Evolutionary conservation across 2,329 filamentous ascomycete genomes (phyloP), one percentile per base, ranked within the genome.

Genomic region (Colletotrichum orchidophilum): DNA sequence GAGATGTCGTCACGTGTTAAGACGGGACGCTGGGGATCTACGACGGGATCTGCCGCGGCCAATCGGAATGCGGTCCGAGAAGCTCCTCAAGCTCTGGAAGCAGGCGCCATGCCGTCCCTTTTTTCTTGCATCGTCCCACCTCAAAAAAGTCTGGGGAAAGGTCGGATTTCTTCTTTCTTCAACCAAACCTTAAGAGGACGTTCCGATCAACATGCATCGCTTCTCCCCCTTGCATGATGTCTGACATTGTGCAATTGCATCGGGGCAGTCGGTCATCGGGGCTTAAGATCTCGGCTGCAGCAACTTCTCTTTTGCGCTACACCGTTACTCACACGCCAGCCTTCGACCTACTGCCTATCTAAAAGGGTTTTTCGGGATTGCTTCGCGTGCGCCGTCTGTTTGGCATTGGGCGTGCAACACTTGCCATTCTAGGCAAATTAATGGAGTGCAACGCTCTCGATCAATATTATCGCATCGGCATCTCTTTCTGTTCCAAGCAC

Each of bases 1-100:
- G 54, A 55, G 27, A 72, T 72, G 60, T 57, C 70, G 55, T 72
- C 70, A 72, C 70, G 70, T 72, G 70, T 72, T 61, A 57, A 42
- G 35, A 65, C 24, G 26, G 9, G 15, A 49, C 18, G 35, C 61
- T 55, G 49, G 61, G 49, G 31, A 24, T 6, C 59, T 46, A 54
- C 29, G 18, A 61, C 54, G 59, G 60, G 49, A 70, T 49, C 50
- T 50, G 6, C 33, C 59, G 27, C 4, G 33, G 3, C 70, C 66
- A 70, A 58, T 72, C 66, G 66, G 70, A 21, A 29, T 29, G 1
- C 5, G n/a, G 21, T 31, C 68, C 64, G 64, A 26, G 3, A 8
- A 29, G 46, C 39, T 58, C 57, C 58, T 53, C 58, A 21, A 31
- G 26, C 62, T 68, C 68, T 68, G 52, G 64, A 68, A 63, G 58